A percentile compares a stretch with the other conserved stretches of the same genome.
phyloP scores from a whole-genome alignment of 768 basidiomycete species.

The Amylocystis lapponica region DNA sequence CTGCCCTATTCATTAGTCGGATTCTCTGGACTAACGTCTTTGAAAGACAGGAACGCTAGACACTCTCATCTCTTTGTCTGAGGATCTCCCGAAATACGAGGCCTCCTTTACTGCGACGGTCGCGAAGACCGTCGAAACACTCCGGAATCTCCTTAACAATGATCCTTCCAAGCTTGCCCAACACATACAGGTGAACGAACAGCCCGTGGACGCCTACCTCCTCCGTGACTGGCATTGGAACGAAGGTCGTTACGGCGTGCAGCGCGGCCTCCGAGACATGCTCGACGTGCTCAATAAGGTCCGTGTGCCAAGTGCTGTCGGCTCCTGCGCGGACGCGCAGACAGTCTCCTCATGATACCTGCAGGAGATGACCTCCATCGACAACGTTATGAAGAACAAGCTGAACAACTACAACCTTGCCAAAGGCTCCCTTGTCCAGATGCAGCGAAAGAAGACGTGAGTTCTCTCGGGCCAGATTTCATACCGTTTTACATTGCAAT shows the following conservation, averaged over 20 bases:
- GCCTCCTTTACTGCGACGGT: constrained; percentile 79
- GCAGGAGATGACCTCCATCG: constrained; percentile 92
- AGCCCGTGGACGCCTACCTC: constrained; percentile 71
- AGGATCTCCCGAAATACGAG: constrained; percentile 91
- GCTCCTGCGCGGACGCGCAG: neutral
- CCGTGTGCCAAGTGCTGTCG: constrained; percentile 12
- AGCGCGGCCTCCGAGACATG: constrained; percentile 77
- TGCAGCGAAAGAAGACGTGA: constrained; percentile 93
- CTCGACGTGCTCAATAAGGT: constrained; percentile 85
- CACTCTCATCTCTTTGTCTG: constrained; percentile 80
- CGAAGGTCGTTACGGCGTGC: constrained; percentile 80
- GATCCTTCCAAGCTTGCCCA: constrained; percentile 71
- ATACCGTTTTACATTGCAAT: neutral
- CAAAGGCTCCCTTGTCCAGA: constrained; percentile 85
- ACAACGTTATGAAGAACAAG: constrained; percentile 90
- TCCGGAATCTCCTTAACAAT: constrained; percentile 86
- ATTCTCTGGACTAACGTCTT: neutral
- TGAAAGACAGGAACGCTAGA: constrained; percentile 92
- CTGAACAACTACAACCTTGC: constrained; percentile 88
- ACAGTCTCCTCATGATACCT: constrained; percentile 5
- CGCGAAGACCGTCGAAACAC: constrained; percentile 90
- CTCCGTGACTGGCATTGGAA: constrained; percentile 91
- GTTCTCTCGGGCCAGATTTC: constrained; percentile 17
- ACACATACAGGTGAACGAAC: constrained; percentile 77
- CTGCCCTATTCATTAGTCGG: neutral